Evolutionary conservation across 352 stramenopile species (phyloP).

Genomic region (Pythium aphanidermatum): DNA sequence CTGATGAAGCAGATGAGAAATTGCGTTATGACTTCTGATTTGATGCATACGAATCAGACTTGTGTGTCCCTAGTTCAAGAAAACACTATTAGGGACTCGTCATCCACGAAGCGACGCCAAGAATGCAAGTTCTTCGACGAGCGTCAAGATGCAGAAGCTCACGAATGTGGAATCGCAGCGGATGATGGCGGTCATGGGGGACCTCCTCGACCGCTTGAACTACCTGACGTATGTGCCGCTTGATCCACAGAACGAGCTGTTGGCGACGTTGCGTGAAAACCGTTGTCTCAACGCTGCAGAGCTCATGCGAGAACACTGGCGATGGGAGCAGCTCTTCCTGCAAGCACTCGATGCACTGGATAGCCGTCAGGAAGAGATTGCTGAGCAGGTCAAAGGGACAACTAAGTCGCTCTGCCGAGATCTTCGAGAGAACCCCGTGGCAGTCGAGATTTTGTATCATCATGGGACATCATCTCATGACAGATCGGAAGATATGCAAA

Average conservation of each 20-base stretch:
- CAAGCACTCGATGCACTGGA: constrained; percentile 56
- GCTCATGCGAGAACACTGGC: constrained; percentile 67
- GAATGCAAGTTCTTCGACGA: background rate
- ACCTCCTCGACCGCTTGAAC: constrained; percentile 78
- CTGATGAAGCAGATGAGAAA: too few species aligned
- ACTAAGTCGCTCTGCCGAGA: constrained; percentile 61
- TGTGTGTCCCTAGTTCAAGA: too few species aligned
- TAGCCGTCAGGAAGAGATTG: constrained; percentile 58
- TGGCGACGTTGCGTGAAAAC: constrained; percentile 53
- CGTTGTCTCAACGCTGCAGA: constrained; percentile 52
- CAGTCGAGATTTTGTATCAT: constrained; percentile 72
- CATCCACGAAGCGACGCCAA: background rate
- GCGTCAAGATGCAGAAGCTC: constrained; percentile 73
- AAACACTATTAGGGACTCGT: too few species aligned
- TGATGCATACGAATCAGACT: too few species aligned
- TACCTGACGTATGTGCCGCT: constrained; percentile 82
- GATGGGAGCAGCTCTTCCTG: constrained; percentile 67
- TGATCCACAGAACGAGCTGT: constrained; percentile 44
- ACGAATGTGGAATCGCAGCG: constrained; percentile 86
- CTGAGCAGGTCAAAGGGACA: constrained; percentile 66
- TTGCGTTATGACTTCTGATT: too few species aligned
- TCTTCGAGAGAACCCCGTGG: constrained; percentile 63
- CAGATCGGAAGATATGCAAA: constrained; percentile 58
- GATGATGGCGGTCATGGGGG: constrained; percentile 84
- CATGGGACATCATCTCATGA: constrained; percentile 46